Evolutionary conservation across 148 eudicot genomes (phyloP), one percentile per base, ranked within the genome.

Genomic region (Rhododendron williamsianum): DNA sequence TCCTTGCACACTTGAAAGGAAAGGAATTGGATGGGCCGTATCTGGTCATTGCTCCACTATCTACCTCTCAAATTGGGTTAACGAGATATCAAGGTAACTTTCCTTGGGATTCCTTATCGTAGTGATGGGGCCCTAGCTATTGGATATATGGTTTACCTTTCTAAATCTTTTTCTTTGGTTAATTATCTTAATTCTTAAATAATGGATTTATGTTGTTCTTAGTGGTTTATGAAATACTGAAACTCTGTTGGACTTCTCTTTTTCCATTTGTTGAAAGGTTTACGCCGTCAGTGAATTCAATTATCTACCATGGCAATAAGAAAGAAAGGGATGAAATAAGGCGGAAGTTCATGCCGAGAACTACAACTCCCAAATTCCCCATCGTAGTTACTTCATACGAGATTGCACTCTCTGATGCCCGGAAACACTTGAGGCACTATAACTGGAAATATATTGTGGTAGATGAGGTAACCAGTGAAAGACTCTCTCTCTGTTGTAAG

Each of bases 41-140:
- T 87, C 82, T 97, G 90, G 93, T 97, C 86, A 95, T 97, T 88
- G 99, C 99, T 84, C 98, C 98, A 81, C 91, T 97, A 33, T 97
- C 99, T 82, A 97, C 99, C 94, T 97, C 80, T 95, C 99, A 85
- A 97, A 97, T 82, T 97, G 99, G 99, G 81, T 92, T 65, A 97
- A 93, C 87, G 99, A 97, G 86, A 90, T 97, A 36, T 83, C 91
- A 60, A 92, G 98, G 99, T 93, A 87, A 71, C 76, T 71, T 35
- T 54, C 71, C 0, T 38, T 25, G 77, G 77, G 30, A 11, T 10
- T 6, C 60, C 30, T 72, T 82, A 41, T 23, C 33, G 33, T 46
- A 16, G 15, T 83, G 49, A 3, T 51, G 41, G 46, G 72, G n/a
- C 60, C 4, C 46, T 18, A 48, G 27, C 35, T 23, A n/a, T 82